phyloP scores from a whole-genome alignment of 345 rosid genomes.

The Eucalyptus pauciflora region DNA sequence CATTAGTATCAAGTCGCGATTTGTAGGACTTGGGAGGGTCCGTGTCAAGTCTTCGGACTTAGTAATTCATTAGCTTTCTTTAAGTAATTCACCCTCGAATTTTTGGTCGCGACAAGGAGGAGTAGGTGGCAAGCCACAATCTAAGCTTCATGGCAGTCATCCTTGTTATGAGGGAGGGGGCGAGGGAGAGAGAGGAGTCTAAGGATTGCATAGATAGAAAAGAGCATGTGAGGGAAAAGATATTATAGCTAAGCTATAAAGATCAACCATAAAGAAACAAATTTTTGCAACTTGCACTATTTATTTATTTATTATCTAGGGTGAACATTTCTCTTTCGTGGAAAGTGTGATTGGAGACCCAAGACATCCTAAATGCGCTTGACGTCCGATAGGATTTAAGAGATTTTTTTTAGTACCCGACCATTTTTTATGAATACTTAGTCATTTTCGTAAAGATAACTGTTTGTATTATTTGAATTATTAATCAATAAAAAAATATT shows the following conservation, averaged over 20 bases:
- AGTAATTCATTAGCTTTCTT: too few species aligned
- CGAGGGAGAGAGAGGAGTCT: neutral
- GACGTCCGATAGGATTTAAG: neutral
- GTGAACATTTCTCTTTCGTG: neutral
- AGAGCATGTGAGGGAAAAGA: neutral
- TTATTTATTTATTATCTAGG: neutral
- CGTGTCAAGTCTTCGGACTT: too few species aligned
- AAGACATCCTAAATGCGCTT: neutral
- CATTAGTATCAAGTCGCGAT: too few species aligned
- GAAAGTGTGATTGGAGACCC: neutral
- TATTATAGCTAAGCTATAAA: too few species aligned
- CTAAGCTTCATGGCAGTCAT: slow-evolving; percentile 23
- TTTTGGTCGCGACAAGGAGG: neutral
- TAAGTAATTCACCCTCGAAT: too few species aligned
- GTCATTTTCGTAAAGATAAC: too few species aligned
- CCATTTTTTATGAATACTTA: too few species aligned
- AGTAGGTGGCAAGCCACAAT: slow-evolving; percentile 25
- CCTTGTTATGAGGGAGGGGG: too few species aligned
- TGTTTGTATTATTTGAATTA: too few species aligned
- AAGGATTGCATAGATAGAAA: neutral
- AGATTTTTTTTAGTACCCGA: too few species aligned
- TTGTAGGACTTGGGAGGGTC: too few species aligned
- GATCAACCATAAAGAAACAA: neutral
- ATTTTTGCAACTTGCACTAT: neutral
- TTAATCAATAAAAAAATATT: too few species aligned